Percentiles rank a stretch among this genome's conserved stretches.
Conservation (phyloP, 2,329 filamentous ascomycete genomes). For the Apiospora arundinis region DNA sequence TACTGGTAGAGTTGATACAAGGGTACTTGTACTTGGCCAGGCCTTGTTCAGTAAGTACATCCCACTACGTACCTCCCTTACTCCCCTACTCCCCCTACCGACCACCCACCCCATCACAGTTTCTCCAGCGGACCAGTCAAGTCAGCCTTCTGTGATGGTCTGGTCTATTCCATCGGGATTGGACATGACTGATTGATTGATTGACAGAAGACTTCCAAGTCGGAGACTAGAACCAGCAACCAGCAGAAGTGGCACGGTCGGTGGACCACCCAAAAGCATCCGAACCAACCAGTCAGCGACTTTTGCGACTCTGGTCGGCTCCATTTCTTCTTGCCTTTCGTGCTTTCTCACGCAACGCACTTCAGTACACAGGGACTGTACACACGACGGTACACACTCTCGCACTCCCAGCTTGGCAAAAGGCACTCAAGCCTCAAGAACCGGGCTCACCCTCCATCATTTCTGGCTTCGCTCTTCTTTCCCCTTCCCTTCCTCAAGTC, state of each 20-base stretch:
- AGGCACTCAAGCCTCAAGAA: slow-evolving; percentile 21
- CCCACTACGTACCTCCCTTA: background rate
- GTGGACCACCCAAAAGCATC: slow-evolving; percentile 1
- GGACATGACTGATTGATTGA: slow-evolving; percentile 17
- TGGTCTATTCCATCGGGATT: slow-evolving; percentile 14
- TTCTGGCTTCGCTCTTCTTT: background rate
- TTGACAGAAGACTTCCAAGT: slow-evolving; percentile 5
- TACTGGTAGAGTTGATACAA: too few species aligned
- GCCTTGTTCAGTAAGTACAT: background rate
- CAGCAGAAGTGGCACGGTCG: slow-evolving; percentile 5
- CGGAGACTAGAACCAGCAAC: background rate
- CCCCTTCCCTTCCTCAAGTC: slow-evolving; percentile 16
- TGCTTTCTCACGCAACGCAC: background rate
- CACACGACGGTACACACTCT: background rate
- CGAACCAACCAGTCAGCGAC: background rate
- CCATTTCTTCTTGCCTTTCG: background rate
- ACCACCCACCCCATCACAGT: background rate
- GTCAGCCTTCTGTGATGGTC: slow-evolving; percentile 16
- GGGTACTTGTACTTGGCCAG: background rate
- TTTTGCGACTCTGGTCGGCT: background rate
- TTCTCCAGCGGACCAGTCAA: background rate
- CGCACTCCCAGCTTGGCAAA: slow-evolving; percentile 1
- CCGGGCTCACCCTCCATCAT: slow-evolving; percentile 20
- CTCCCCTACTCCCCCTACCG: background rate
- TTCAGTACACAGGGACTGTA: too few species aligned